Base-by-base conservation (phyloP, 257 asterid genomes). In the Mentha longifolia region DNA sequence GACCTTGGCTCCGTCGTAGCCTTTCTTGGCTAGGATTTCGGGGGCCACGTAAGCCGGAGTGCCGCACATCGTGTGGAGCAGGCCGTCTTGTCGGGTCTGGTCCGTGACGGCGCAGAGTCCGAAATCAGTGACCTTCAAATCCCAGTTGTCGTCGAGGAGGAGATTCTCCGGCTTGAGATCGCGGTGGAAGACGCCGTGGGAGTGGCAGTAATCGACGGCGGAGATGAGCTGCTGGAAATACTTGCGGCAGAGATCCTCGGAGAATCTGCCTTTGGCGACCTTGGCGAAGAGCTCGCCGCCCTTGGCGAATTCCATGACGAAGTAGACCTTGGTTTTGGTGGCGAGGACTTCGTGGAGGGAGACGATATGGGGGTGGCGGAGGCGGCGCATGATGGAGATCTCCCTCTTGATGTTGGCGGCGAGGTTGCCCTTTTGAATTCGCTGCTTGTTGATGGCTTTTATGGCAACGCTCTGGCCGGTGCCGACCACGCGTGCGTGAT, bases 21-120 rank as follows among this genome's bases (percentile, higher is more conserved):
- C 97, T 74, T 87, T 85, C 70, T 85, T 88, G 5, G 85, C 84
- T 2, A 91, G 82, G 8, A 91, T 67, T 67, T 91, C 97, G 19
- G 97, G 97, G 3, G 97, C 97, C 31, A 91, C 96, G 82, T 91
- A 91, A 7, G 96, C 96, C 37, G 97, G 97, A 9, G 97, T 91
- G 2, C 97, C 97, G 69, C 97, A 91, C 0, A 82, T 63, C 0
- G 97, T 91, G 64, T 91, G 95, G 61, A 91, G 87, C 68, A 87
- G n/a, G 0, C 95, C 95, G 52, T 91, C 97, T 59, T 81, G 82
- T 11, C 79, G 85, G 80, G 77, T 63, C 79, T 85, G 95, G 22
- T 80, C 95, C 55, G 89, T 77, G 15, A 88, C 78, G 3, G 97
- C 96, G 67, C 92, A 82, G 30, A 91, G 90, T 2, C 97, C 97